These are phyloP conservation scores for Podila clonocystis DNA, from an alignment of 192 early-diverging fungal species.

Conservation along the genomic window DNA sequence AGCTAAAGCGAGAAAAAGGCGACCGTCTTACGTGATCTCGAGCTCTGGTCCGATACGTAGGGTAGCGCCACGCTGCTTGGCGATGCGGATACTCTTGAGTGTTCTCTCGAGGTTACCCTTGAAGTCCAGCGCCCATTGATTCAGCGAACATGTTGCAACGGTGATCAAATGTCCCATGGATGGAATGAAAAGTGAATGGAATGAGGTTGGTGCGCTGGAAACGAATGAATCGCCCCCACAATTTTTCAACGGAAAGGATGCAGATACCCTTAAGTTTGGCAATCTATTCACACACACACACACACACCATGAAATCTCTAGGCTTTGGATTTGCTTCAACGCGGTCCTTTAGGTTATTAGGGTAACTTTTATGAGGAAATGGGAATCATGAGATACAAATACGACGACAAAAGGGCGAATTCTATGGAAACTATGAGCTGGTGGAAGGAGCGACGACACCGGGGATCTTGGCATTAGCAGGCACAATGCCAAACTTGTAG, in stretches of 20 bases:
- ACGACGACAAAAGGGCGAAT: too few species aligned
- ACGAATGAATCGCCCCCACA: neutral
- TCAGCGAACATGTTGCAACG: slow-evolving; percentile 84
- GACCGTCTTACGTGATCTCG: slow-evolving; percentile 86
- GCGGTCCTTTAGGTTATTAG: too few species aligned
- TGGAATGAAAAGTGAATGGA: neutral
- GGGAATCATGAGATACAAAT: too few species aligned
- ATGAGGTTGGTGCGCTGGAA: neutral
- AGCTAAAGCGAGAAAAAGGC: neutral
- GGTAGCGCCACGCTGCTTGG: slow-evolving; percentile 82
- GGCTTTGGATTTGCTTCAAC: too few species aligned
- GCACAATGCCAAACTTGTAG: slow-evolving; percentile 52
- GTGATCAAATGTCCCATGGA: slow-evolving; percentile 70
- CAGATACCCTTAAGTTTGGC: too few species aligned
- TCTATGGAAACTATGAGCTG: slow-evolving; percentile 10
- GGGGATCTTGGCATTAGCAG: slow-evolving; percentile 34
- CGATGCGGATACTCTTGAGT: slow-evolving; percentile 81
- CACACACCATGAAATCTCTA: too few species aligned
- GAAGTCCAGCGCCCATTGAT: slow-evolving; percentile 98
- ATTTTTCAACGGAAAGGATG: too few species aligned
- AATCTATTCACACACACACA: too few species aligned
- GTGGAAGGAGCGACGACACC: slow-evolving; percentile 1
- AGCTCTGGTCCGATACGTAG: slow-evolving; percentile 95
- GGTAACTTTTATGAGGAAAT: too few species aligned
- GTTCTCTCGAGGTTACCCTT: slow-evolving; percentile 92